Conservation (phyloP, 2,329 filamentous ascomycete genomes). For the Sporothrix variecibatus region DNA sequence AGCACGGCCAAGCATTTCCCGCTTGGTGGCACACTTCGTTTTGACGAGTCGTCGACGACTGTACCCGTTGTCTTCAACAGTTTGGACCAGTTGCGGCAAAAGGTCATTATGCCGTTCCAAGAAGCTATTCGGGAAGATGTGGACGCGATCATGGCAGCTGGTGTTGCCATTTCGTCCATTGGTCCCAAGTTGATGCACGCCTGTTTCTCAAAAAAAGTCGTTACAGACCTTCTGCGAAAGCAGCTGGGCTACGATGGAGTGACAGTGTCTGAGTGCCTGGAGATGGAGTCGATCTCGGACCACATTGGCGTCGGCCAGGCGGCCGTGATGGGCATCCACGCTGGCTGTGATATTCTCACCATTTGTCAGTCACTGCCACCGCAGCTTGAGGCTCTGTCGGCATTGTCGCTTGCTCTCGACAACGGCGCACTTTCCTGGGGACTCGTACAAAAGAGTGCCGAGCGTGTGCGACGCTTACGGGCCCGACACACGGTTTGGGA, state of each 20-base stretch:
- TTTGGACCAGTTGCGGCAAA: not conserved
- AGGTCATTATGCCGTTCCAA: not conserved
- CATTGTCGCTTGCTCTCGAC: no score
- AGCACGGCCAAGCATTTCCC: not conserved
- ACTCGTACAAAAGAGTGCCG: no score
- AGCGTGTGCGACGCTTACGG: no score
- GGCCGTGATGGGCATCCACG: not conserved
- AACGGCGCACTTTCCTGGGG: no score
- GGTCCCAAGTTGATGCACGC: not conserved
- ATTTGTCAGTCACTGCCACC: not conserved
- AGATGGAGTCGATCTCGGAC: not conserved
- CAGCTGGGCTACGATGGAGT: not conserved
- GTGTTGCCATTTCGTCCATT: not conserved
- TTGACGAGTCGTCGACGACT: no score
- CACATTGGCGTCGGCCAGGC: not conserved
- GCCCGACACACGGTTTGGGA: no score
- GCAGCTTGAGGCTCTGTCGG: no score
- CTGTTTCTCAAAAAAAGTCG: not conserved
- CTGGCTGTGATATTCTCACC: not conserved
- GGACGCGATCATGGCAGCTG: not conserved
- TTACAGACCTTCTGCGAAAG: not conserved
- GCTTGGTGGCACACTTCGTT: no score
- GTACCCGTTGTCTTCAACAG: not conserved
- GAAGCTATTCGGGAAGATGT: not conserved
- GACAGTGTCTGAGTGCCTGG: not conserved